Base-by-base conservation (phyloP, 225 moss, liverwort and hornwort genomes). In the Anthoceros angustus region DNA sequence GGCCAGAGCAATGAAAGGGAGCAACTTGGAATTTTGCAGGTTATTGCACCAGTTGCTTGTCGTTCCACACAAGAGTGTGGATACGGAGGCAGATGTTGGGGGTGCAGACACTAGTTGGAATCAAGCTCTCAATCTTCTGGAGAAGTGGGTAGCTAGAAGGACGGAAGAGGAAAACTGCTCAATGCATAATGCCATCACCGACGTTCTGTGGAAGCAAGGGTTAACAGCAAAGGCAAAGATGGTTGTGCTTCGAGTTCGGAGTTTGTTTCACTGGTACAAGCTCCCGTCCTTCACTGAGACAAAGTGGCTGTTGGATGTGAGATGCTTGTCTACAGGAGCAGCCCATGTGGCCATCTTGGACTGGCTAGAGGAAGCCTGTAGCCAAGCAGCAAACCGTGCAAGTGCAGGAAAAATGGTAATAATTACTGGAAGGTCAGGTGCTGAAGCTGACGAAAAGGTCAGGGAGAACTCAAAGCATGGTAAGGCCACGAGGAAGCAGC, bases 181-280 rank as follows among this genome's bases (percentile, higher is more conserved):
- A 7, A 79, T 98, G 25, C 87, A 86, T 62, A 98, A 92, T 70
- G 87, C 98, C 12, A 66, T 92, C 42, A 84, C 92, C 69, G 87
- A 98, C 72, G 98, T 87, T 15, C 64, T 98, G 10, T 98, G 98
- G 92, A 84, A 75, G 69, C 79, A 86, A 64, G 82, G 67, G 0
- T 23, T 92, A 60, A 80, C 84, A 38, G 71, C 74, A 43, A 78
- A 89, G 42, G 98, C 89, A 9, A 83, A 76, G 62, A 15, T 73
- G 15, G 82, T 98, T 23, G 79, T 87, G 72, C 61, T 81, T 64
- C 70, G 81, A 65, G 92, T 82, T 23, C 88, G 85, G 11, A 71
- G 80, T 40, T 46, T 92, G 11, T 43, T 92, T 49, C 86, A 83
- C 62, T 79, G 81, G 80, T 98, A 84, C 63, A 73, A 86, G 60